These are phyloP conservation scores for Priceomyces fermenticarens DNA, from an alignment of 805 yeast genomes.

Conservation along the genomic window DNA sequence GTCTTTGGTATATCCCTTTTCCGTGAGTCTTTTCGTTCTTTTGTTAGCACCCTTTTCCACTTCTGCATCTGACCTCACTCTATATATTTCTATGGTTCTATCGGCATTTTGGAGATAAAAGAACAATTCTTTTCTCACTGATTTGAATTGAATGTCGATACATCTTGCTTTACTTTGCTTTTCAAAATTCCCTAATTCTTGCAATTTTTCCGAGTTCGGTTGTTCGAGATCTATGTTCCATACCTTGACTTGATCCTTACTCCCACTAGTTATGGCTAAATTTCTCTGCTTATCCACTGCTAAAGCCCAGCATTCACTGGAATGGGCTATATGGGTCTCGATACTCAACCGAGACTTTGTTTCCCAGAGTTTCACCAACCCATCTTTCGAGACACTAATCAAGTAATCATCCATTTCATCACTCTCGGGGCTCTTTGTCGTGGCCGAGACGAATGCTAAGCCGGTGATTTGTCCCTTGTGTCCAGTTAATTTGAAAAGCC, in stretches of 20 bases:
- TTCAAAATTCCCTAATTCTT: slow-evolving; percentile 62
- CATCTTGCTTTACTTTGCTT: slow-evolving; percentile 78
- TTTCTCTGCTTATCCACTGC: slow-evolving; percentile 43
- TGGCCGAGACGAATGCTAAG: slow-evolving; percentile 45
- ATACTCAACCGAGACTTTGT: slow-evolving; percentile 82
- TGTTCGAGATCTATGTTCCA: slow-evolving; percentile 68
- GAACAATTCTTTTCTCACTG: slow-evolving; percentile 34
- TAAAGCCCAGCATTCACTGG: slow-evolving; percentile 91
- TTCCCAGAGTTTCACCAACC: slow-evolving; percentile 92
- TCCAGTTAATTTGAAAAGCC: slow-evolving; percentile 80
- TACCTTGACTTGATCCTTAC: slow-evolving; percentile 76
- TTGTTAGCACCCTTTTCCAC: slow-evolving; percentile 71
- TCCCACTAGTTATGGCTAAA: slow-evolving; percentile 67
- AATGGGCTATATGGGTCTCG: slow-evolving; percentile 92
- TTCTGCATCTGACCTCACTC: slow-evolving; percentile 75
- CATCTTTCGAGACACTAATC: slow-evolving; percentile 81
- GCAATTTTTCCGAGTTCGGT: slow-evolving; percentile 47
- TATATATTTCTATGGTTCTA: slow-evolving; percentile 73
- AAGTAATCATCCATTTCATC: slow-evolving; percentile 72
- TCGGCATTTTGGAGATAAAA: slow-evolving; percentile 78
- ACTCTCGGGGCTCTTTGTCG: slow-evolving; percentile 14
- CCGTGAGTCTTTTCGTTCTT: slow-evolving; percentile 73
- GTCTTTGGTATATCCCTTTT: slow-evolving; percentile 57
- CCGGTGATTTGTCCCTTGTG: slow-evolving; percentile 91
- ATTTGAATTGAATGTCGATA: slow-evolving; percentile 51